Conservation (phyloP, 2,329 filamentous ascomycete genomes). For the Pestalotiopsis sp. region DNA sequence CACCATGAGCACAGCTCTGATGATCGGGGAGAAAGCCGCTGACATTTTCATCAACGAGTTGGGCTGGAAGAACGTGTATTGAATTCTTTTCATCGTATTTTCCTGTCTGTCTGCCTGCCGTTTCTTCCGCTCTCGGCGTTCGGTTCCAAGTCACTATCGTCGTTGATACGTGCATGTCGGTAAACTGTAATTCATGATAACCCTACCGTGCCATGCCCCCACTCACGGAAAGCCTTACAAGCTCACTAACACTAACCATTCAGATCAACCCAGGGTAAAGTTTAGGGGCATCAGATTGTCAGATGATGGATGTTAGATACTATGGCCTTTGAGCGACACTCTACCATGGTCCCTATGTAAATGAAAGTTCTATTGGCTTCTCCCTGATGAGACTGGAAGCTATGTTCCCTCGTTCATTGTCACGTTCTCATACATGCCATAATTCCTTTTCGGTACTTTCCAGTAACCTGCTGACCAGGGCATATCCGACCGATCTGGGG, state of each 20-base stretch:
- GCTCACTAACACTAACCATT: too few species aligned
- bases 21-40: neutral
- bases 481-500: neutral
- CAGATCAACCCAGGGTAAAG: too few species aligned
- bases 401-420: neutral
- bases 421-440: neutral
- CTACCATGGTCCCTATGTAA: neutral
- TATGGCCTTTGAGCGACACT: too few species aligned
- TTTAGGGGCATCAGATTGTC: too few species aligned
- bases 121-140: too few species aligned
- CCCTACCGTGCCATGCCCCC: too few species aligned
- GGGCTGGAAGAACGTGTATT: neutral
- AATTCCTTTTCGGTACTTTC: neutral
- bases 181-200: too few species aligned
- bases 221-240: too few species aligned
- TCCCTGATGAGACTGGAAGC: neutral
- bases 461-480: neutral
- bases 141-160: too few species aligned
- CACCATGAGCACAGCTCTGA: neutral
- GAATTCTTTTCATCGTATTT: neutral
- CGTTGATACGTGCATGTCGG: too few species aligned
- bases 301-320: too few species aligned
- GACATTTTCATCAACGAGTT: neutral
- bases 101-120: too few species aligned
- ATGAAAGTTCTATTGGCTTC: neutral